Evolutionary conservation across 306 rosid genomes (phyloP).

Genomic region (Dalbergia oliveri): DNA sequence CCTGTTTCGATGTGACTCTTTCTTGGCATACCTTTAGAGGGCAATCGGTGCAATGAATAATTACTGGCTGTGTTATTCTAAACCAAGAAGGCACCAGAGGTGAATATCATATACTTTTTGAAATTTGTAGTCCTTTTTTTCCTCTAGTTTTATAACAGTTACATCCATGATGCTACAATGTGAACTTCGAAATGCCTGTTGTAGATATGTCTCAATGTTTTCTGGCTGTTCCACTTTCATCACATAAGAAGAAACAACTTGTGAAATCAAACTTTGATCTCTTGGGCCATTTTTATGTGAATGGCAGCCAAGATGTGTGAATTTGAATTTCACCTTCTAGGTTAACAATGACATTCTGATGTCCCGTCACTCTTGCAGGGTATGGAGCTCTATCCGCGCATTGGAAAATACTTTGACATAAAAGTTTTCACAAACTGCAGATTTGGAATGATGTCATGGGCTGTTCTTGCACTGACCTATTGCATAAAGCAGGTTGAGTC

Average conservation of each 20-base stretch:
- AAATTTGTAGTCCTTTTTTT: not conserved
- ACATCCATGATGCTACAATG: not conserved
- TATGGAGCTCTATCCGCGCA: constrained; percentile 98
- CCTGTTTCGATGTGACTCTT: constrained; percentile 10
- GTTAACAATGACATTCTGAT: constrained; percentile 27
- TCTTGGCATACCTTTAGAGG: constrained; percentile 24
- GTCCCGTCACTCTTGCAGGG: constrained; percentile 70
- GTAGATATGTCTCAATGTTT: constrained; percentile 10
- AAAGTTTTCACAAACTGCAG: constrained; percentile 98
- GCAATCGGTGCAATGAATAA: constrained; percentile 13
- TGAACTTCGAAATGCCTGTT: constrained; percentile 34
- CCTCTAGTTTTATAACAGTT: constrained; percentile 16
- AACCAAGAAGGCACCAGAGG: constrained; percentile 1
- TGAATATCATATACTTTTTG: constrained; percentile 14
- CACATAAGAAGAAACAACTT: not conserved
- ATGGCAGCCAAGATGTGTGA: constrained; percentile 7
- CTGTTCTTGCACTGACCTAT: constrained; percentile 95
- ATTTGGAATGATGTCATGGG: constrained; percentile 99
- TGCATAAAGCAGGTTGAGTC: constrained; percentile 94
- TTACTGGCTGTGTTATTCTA: constrained; percentile 16
- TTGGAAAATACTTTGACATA: constrained; percentile 88
- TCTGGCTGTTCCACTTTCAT: constrained; percentile 16
- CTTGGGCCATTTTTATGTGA: constrained; percentile 37
- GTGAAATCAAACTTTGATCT: not conserved
- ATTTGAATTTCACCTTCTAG: constrained; percentile 28